Base-by-base conservation (phyloP, 2,329 filamentous ascomycete genomes). In the Monilinia vaccinii-corymbosi region DNA sequence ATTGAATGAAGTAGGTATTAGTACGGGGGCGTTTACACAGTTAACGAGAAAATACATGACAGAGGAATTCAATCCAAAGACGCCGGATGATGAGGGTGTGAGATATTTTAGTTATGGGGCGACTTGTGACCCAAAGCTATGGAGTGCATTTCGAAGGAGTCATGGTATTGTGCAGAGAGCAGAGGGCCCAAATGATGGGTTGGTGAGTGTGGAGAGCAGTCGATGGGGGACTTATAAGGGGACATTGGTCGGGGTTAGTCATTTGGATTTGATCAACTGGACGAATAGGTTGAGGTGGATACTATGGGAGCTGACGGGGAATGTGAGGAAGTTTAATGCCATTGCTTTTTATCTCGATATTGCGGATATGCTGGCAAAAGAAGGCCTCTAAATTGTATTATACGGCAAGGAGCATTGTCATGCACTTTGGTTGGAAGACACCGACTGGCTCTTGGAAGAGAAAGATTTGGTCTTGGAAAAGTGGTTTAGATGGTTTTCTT, bases 331-430 rank as follows among this genome's bases (percentile, higher is more conserved):
- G 78, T 87, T 87, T 67, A 87, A 87, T 68, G 84, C 84, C 2
- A 78, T 87, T 60, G 84, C 84, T 0, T 86, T 87, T 67, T 87
- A 87, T 66, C 76, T 87, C 2, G 82, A 80, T 61, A 82, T 87
- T 67, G 80, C 79, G 13, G 81, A 89, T 68, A 89, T 88, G 86
- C 74, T 90, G 53, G 84, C 87, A 2, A 86, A 85, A 67, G 85
- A 89, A 69, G 84, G 82, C 2, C 55, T 72, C 32, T 72, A 55
- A 38, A 55, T 32, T 47, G 21, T 38, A 46, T 18, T 45, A 16
- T 14, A 60, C 42, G 42, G 13, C 21, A 40, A 3, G 2, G 32
- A 13, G n/a, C 45, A 23, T 44, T 9, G 56, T 4, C 28, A 23
- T 23, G 14, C 34, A 58, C 45, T 31, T 31, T 32, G 18, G n/a